A percentile compares a stretch with the other conserved stretches of the same genome.
Conservation (phyloP, 192 early-diverging fungal species). For the Backusella macrospora region DNA sequence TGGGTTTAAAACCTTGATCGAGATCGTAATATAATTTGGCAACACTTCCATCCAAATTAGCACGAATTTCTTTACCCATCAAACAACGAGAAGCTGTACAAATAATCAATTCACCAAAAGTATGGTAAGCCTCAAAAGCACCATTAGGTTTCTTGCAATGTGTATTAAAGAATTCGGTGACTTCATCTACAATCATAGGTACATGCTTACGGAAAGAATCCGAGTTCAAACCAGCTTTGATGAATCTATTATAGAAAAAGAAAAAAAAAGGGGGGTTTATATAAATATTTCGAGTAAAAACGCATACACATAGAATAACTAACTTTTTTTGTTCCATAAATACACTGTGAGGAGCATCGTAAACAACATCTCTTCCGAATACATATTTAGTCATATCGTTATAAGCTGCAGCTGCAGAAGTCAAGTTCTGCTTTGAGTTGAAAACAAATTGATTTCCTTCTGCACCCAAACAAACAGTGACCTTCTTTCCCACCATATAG, state of each 20-base stretch:
- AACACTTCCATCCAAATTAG: slow-evolving; percentile 66
- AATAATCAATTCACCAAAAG: slow-evolving; percentile 90
- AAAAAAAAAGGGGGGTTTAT: slow-evolving; percentile 1
- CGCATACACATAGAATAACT: background rate
- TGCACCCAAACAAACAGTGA: slow-evolving; percentile 86
- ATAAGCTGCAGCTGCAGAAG: slow-evolving; percentile 93
- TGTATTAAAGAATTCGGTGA: slow-evolving; percentile 74
- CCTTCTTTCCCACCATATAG: slow-evolving; percentile 86
- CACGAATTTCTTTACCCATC: slow-evolving; percentile 92
- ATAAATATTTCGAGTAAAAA: background rate
- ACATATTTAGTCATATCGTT: slow-evolving; percentile 90
- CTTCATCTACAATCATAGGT: slow-evolving; percentile 84
- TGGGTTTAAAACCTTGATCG: slow-evolving; percentile 90
- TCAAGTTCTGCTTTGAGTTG: slow-evolving; percentile 85
- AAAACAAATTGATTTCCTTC: slow-evolving; percentile 98
- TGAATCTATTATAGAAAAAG: slow-evolving; percentile 64
- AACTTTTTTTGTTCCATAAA: slow-evolving; percentile 99
- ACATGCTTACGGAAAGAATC: slow-evolving; percentile 89
- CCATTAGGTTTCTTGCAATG: slow-evolving; percentile 55
- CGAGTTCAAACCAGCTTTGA: slow-evolving; percentile 89
- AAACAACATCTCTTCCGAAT: slow-evolving; percentile 95
- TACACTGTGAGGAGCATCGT: slow-evolving; percentile 89
- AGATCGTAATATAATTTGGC: slow-evolving; percentile 94
- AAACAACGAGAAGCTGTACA: slow-evolving; percentile 93
- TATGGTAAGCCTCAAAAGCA: slow-evolving; percentile 71